Evolutionary conservation across 768 basidiomycete species (phyloP).

Genomic region (Rhizopogon sp.): DNA sequence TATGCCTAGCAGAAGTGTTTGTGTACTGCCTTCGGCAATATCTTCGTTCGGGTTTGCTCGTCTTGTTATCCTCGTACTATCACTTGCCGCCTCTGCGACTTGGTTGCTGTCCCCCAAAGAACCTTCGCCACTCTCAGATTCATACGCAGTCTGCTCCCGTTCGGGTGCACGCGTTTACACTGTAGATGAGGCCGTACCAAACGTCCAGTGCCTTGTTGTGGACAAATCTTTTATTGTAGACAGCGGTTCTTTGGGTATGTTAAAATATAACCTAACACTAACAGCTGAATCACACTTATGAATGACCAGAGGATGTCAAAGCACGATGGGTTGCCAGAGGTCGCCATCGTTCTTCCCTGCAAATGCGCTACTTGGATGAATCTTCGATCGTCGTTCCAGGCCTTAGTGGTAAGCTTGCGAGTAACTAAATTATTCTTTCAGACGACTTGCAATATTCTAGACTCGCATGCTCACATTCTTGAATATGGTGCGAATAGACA

Average conservation of each 20-base stretch:
- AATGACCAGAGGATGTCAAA: conserved; percentile 36
- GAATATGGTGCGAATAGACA: conserved; percentile 69
- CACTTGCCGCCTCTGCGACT: conserved; percentile 4
- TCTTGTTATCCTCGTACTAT: conserved; percentile 5
- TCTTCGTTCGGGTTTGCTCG: background rate
- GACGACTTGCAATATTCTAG: conserved; percentile 28
- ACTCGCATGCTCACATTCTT: conserved; percentile 75
- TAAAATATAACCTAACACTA: background rate
- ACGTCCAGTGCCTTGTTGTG: conserved; percentile 62
- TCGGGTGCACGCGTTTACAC: conserved; percentile 54
- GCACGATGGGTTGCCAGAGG: conserved; percentile 31
- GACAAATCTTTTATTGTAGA: conserved; percentile 44
- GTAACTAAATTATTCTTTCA: background rate
- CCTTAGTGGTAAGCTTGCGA: conserved; percentile 50
- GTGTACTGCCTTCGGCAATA: background rate
- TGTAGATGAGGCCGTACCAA: conserved; percentile 50
- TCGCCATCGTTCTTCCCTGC: conserved; percentile 22
- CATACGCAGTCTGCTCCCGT: conserved; percentile 62
- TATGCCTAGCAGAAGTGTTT: background rate
- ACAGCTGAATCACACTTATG: background rate
- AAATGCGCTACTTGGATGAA: conserved; percentile 44
- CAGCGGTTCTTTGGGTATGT: conserved; percentile 52
- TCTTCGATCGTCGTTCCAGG: conserved; percentile 70
- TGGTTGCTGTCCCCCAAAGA: conserved; percentile 5
- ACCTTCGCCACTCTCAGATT: conserved; percentile 12